phyloP scores from a whole-genome alignment of 805 yeast genomes.

The Yamadazyma olivae region DNA sequence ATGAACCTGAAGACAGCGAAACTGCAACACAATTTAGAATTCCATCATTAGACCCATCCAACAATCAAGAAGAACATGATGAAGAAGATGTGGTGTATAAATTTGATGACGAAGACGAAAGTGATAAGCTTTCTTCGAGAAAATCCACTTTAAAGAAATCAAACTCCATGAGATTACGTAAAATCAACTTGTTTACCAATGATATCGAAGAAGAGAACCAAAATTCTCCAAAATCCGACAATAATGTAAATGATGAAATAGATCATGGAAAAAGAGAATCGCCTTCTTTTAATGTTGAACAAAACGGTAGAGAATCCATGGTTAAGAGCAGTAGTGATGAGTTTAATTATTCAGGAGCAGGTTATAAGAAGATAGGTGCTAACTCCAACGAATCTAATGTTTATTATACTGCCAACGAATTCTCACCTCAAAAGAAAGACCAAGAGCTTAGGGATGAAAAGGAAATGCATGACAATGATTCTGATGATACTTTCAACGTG shows the following conservation, averaged over 20 bases:
- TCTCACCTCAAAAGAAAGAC: slow-evolving; percentile 5
- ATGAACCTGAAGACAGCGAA: neutral
- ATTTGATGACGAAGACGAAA: slow-evolving; percentile 26
- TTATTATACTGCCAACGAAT: slow-evolving; percentile 19
- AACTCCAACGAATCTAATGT: slow-evolving; percentile 16
- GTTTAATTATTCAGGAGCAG: slow-evolving; percentile 4
- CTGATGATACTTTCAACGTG: slow-evolving; percentile 2
- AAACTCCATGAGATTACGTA: slow-evolving; percentile 40
- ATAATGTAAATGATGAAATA: slow-evolving; percentile 1
- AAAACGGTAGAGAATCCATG: slow-evolving; percentile 12
- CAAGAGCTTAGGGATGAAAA: neutral
- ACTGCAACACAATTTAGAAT: neutral
- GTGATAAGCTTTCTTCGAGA: slow-evolving; percentile 29
- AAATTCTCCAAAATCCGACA: slow-evolving; percentile 1
- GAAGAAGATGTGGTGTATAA: slow-evolving; percentile 30
- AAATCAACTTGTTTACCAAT: slow-evolving; percentile 34
- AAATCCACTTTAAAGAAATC: slow-evolving; percentile 38
- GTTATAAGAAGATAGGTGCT: slow-evolving; percentile 14
- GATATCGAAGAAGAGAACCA: slow-evolving; percentile 8
- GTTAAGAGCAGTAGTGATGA: slow-evolving; percentile 16
- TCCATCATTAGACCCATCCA: neutral
- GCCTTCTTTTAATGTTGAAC: slow-evolving; percentile 18
- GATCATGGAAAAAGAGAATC: too few species aligned
- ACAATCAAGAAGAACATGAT: slow-evolving; percentile 12
- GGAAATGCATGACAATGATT: neutral